Evolutionary conservation across 2,329 filamentous ascomycete genomes (phyloP).

Genomic region (Phaeosphaeriaceae sp.): DNA sequence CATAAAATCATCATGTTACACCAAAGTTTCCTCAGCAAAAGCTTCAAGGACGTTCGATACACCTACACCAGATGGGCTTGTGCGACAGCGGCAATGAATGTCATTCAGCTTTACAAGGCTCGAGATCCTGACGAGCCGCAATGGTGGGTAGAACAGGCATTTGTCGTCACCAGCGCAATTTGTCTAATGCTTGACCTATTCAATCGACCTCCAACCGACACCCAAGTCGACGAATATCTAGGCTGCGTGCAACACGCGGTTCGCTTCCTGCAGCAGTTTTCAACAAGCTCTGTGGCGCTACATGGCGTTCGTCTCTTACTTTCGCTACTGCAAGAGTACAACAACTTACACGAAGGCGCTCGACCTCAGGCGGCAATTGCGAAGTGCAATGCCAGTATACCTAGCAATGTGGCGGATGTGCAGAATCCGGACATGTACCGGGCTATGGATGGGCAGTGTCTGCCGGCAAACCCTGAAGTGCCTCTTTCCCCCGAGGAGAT

Average conservation of each 20-base stretch:
- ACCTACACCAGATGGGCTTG: slow-evolving; percentile 53
- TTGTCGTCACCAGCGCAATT: slow-evolving; percentile 39
- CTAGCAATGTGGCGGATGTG: slow-evolving; percentile 15
- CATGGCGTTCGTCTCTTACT: slow-evolving; percentile 49
- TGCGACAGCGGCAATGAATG: slow-evolving; percentile 50
- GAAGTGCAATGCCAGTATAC: slow-evolving; percentile 8
- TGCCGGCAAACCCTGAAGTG: slow-evolving; percentile 6
- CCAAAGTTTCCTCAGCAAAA: slow-evolving; percentile 51
- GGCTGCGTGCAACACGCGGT: slow-evolving; percentile 44
- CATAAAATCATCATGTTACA: slow-evolving; percentile 58
- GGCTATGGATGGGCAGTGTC: background rate
- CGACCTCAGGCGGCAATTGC: slow-evolving; percentile 6
- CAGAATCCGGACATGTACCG: slow-evolving; percentile 4
- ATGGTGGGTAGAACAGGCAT: slow-evolving; percentile 51
- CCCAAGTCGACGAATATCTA: slow-evolving; percentile 31
- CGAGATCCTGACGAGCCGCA: slow-evolving; percentile 49
- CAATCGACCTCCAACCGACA: slow-evolving; percentile 27
- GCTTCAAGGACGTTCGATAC: slow-evolving; percentile 53
- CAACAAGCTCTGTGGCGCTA: slow-evolving; percentile 49
- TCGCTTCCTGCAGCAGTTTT: slow-evolving; percentile 38
- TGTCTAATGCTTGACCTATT: slow-evolving; percentile 39
- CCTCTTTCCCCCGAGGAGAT: slow-evolving; percentile 20
- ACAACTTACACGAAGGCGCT: slow-evolving; percentile 25
- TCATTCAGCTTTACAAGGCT: slow-evolving; percentile 48
- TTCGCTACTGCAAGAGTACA: slow-evolving; percentile 42